phyloP scores from a whole-genome alignment of 495 filamentous ascomycete genomes.

The Aspergillus olivimuriae region DNA sequence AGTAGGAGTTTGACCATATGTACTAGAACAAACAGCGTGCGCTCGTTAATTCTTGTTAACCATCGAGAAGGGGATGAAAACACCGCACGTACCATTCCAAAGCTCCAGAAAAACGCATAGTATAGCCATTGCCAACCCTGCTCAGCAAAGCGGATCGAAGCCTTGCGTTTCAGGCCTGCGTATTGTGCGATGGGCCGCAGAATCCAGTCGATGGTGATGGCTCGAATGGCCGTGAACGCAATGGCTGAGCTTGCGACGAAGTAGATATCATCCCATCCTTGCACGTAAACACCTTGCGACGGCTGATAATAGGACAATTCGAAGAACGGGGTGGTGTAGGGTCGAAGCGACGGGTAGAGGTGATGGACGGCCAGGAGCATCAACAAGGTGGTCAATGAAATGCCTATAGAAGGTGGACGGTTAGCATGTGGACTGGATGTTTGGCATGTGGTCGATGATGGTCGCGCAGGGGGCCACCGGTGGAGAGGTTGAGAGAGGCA shows the following conservation, averaged over 20 bases:
- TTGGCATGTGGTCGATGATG: background rate
- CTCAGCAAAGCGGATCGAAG: conserved; percentile 75
- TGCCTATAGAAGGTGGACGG: conserved; percentile 39
- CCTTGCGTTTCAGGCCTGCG: conserved; percentile 67
- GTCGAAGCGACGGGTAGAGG: conserved; percentile 68
- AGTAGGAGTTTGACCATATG: conserved; percentile 67
- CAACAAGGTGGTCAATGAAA: conserved; percentile 71
- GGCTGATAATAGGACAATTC: conserved; percentile 75
- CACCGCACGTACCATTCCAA: conserved; percentile 68
- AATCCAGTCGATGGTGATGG: conserved; percentile 79
- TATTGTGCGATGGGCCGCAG: conserved; percentile 66
- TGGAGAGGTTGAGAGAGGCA: background rate
- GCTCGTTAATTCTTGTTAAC: background rate
- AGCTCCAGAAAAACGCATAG: conserved; percentile 67
- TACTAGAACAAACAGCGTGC: conserved; percentile 49
- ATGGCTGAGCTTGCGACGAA: conserved; percentile 76
- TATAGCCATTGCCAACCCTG: conserved; percentile 88
- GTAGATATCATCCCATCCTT: conserved; percentile 73
- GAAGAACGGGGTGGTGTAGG: conserved; percentile 80
- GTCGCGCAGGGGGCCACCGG: background rate
- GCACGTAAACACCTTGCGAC: conserved; percentile 56
- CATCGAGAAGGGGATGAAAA: background rate
- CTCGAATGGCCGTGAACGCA: conserved; percentile 78
- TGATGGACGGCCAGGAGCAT: conserved; percentile 72
- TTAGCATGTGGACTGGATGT: background rate